phyloP scores from a whole-genome alignment of 1,139 yeast species.

The Candida pseudoviswanathii region DNA sequence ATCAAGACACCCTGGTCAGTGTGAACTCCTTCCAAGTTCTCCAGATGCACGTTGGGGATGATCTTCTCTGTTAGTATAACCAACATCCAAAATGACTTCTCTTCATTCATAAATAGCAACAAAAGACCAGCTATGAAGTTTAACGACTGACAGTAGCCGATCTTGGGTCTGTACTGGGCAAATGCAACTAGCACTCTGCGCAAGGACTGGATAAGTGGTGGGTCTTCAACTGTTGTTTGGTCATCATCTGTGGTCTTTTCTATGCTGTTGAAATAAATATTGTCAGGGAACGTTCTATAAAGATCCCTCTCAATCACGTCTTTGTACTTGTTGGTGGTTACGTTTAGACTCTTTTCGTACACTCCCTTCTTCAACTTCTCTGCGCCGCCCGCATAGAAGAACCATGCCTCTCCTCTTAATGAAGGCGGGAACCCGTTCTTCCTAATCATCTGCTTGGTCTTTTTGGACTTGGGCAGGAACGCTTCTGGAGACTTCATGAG shows the following conservation, averaged over 20 bases:
- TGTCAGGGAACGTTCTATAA: slow-evolving; percentile 93
- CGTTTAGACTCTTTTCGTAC: slow-evolving; percentile 65
- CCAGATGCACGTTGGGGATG: slow-evolving; percentile 90
- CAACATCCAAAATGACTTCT: slow-evolving; percentile 92
- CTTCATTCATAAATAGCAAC: slow-evolving; percentile 83
- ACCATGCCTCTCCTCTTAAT: slow-evolving; percentile 98
- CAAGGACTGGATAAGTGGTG: slow-evolving; percentile 67
- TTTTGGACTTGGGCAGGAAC: slow-evolving; percentile 85
- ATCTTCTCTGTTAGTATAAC: slow-evolving; percentile 84
- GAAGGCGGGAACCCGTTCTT: slow-evolving; percentile 89
- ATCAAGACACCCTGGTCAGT: slow-evolving; percentile 93
- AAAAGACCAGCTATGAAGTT: slow-evolving; percentile 89
- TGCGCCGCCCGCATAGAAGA: slow-evolving; percentile 90
- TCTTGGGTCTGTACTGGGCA: slow-evolving; percentile 82
- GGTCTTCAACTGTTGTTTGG: slow-evolving; percentile 36
- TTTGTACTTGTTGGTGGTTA: slow-evolving; percentile 69
- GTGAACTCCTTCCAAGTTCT: slow-evolving; percentile 89
- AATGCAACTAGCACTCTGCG: slow-evolving; percentile 84
- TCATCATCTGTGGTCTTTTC: not conserved
- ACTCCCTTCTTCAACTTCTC: slow-evolving; percentile 74
- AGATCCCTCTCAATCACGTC: slow-evolving; percentile 94
- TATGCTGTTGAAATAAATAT: slow-evolving; percentile 60
- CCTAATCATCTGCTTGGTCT: slow-evolving; percentile 77
- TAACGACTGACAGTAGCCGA: slow-evolving; percentile 94
- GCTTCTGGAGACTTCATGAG: slow-evolving; percentile 24